Percentiles rank a stretch among this genome's conserved stretches.
Conservation (phyloP, 306 rosid genomes). For the Oemleria cerasiformis region DNA sequence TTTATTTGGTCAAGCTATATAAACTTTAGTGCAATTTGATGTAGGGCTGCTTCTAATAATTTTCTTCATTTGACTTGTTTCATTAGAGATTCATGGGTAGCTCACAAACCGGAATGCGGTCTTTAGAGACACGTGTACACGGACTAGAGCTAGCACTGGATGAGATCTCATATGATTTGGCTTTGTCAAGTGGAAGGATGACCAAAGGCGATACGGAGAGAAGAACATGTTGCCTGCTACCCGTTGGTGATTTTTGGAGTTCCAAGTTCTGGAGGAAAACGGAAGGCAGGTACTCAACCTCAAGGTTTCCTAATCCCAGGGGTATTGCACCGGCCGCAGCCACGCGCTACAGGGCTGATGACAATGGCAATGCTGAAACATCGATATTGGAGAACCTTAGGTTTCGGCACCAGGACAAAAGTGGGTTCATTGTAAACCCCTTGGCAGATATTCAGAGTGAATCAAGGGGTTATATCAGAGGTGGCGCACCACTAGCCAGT, state of each 20-base stretch:
- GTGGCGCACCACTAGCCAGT: conserved; percentile 27
- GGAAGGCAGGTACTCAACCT: conserved; percentile 47
- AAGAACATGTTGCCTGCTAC: conserved; percentile 64
- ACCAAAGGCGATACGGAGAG: conserved; percentile 36
- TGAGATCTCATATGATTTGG: conserved; percentile 90
- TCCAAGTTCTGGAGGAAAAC: conserved; percentile 83
- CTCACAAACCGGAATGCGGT: conserved; percentile 90
- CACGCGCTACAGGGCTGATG: conserved; percentile 34
- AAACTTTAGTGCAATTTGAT: not conserved
- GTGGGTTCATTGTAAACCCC: conserved; percentile 85
- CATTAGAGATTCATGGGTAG: conserved; percentile 83
- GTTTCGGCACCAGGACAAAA: conserved; percentile 47
- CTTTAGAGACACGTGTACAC: conserved; percentile 92
- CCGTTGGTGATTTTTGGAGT: conserved; percentile 81
- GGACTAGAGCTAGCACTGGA: conserved; percentile 92
- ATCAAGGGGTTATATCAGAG: conserved; percentile 34
- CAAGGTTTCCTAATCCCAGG: conserved; percentile 44
- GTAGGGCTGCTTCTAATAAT: not conserved
- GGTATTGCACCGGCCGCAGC: conserved; percentile 44
- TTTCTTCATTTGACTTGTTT: conserved; percentile 13
- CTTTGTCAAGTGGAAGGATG: conserved; percentile 82
- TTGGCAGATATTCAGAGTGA: conserved; percentile 60
- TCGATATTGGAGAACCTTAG: conserved; percentile 38
- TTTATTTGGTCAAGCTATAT: not conserved
- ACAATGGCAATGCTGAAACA: conserved; percentile 40